Base-by-base conservation (phyloP, 2,329 filamentous ascomycete species). In the Neonectria magnoliae region DNA sequence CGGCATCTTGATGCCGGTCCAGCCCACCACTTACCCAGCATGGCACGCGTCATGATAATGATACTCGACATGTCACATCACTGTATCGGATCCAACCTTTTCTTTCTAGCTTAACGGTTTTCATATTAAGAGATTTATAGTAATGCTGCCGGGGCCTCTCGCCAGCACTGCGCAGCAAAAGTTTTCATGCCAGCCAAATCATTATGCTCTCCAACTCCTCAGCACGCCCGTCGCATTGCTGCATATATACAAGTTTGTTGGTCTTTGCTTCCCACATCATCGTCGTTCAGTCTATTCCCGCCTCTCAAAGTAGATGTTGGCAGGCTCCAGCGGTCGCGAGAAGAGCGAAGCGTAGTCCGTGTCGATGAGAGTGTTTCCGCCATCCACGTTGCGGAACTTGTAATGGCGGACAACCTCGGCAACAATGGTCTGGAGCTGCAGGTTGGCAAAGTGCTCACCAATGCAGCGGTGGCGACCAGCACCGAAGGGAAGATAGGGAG, bases 391-490 rank as follows among this genome's bases (percentile, higher is more conserved):
- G 75, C 86, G 85, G 78, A 97, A 88, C 82, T 93, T 95, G 83
- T 97, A 93, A 57, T 89, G 78, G 54, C 93, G 87, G 44, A 97
- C 91, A 69, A 94, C 82, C 63, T 89, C 90, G 55, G 90, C 93
- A 13, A 91, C 83, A 70, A 98, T 97, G 48, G 93, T 94, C 77
- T 94, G 91, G 67, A 98, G 84, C 82, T 98, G 95, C 62, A 97
- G 86, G 77, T 97, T 97, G 71, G 95, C 95, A 79, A 98, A 98
- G 76, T 97, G 93, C 85, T 98, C 95, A 70, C 95, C 95, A 76
- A 98, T 98, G 81, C 95, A 98, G 70, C 95, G 87, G 81, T 98
- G 95, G 71, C 95, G 87, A 45, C 95, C 95, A 31, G 94, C 95
- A 63, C 95, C 95, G 76, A 98, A 98, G 2, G 95, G 95, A 52